Conservation (phyloP, 2,329 filamentous ascomycete genomes). For the Chaetomium strumarium region DNA sequence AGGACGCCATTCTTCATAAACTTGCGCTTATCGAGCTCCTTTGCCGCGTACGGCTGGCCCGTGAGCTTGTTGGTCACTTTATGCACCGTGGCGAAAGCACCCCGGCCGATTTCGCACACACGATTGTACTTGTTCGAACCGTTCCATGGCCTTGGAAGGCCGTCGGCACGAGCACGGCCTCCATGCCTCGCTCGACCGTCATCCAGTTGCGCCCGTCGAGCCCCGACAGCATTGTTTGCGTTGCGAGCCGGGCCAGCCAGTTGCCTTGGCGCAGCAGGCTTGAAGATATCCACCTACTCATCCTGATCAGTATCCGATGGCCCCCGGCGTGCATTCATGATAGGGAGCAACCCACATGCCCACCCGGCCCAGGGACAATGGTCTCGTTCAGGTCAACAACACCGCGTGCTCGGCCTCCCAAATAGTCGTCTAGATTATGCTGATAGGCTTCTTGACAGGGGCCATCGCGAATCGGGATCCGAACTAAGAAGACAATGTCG, state of each 20-base stretch:
- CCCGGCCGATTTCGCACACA: slow-evolving; percentile 76
- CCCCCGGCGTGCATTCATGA: neutral
- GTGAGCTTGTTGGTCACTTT: slow-evolving; percentile 81
- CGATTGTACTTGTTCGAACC: slow-evolving; percentile 83
- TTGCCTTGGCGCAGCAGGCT: slow-evolving; percentile 8
- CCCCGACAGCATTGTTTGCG: slow-evolving; percentile 5
- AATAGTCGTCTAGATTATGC: slow-evolving; percentile 63
- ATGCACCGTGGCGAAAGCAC: slow-evolving; percentile 91
- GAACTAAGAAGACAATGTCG: slow-evolving; percentile 77
- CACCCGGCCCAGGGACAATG: slow-evolving; percentile 42
- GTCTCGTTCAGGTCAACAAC: slow-evolving; percentile 37
- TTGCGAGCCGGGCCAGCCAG: neutral
- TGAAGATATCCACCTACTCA: slow-evolving; percentile 25
- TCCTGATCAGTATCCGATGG: slow-evolving; percentile 5
- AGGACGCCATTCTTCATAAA: slow-evolving; percentile 90
- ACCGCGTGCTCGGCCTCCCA: slow-evolving; percentile 36
- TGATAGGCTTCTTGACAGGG: slow-evolving; percentile 59
- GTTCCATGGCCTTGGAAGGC: slow-evolving; percentile 62
- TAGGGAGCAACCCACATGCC: slow-evolving; percentile 36
- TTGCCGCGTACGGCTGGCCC: slow-evolving; percentile 79
- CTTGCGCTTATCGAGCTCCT: slow-evolving; percentile 86
- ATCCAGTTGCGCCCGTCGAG: slow-evolving; percentile 7
- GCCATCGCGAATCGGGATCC: slow-evolving; percentile 71
- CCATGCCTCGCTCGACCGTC: slow-evolving; percentile 26
- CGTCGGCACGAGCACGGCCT: slow-evolving; percentile 29